Evolutionary conservation across 192 early-diverging fungal species (phyloP).

Genomic region (Coemansia sp.): DNA sequence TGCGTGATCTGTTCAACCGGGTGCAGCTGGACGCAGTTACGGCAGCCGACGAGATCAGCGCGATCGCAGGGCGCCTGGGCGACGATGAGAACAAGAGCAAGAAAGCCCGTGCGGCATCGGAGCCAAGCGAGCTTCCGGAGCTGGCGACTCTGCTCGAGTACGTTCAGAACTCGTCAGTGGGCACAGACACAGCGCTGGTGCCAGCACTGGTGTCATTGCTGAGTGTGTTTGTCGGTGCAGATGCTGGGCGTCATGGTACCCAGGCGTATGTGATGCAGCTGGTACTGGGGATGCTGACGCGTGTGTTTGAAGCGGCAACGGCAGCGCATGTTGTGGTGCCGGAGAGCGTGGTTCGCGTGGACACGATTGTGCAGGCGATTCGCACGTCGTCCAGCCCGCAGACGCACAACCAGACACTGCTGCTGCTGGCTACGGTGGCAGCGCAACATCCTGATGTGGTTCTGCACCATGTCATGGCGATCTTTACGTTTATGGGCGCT

Average conservation of each 20-base stretch:
- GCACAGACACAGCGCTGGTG: slow-evolving; percentile 54
- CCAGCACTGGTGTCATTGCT: slow-evolving; percentile 72
- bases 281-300: slow-evolving; percentile 65
- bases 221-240: slow-evolving; percentile 55
- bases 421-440: slow-evolving; percentile 85
- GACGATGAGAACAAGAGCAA: slow-evolving; percentile 27
- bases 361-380: slow-evolving; percentile 84
- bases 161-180: slow-evolving; percentile 62
- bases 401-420: slow-evolving; percentile 85
- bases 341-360: slow-evolving; percentile 74
- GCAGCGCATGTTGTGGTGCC: slow-evolving; percentile 9
- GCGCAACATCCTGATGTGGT: slow-evolving; percentile 77
- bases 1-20: slow-evolving; percentile 28
- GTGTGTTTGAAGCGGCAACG: slow-evolving; percentile 51
- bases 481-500: slow-evolving; percentile 98
- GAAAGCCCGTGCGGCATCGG: slow-evolving; percentile 18
- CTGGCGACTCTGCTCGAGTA: slow-evolving; percentile 72
- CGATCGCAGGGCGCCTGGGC: slow-evolving; percentile 19
- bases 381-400: slow-evolving; percentile 88
- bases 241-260: slow-evolving; percentile 23
- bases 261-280: slow-evolving; percentile 86
- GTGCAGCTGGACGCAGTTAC: slow-evolving; percentile 31
- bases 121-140: slow-evolving; percentile 44
- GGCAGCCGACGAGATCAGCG: slow-evolving; percentile 23
- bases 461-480: slow-evolving; percentile 89